Conservation (phyloP, 2,329 filamentous ascomycete species). For the Sporothrix luriei region DNA sequence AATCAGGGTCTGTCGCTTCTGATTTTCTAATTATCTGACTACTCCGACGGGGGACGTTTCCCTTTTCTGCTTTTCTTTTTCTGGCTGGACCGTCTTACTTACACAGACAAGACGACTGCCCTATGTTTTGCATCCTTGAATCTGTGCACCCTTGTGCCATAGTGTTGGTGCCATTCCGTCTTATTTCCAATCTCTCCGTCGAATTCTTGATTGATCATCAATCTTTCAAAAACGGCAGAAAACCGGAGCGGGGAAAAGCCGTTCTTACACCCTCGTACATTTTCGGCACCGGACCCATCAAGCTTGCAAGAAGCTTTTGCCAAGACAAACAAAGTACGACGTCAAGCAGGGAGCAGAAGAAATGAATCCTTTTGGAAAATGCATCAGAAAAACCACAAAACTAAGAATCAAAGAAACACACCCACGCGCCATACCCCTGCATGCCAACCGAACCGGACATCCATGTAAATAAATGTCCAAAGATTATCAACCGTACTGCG, state of each 20-base stretch:
- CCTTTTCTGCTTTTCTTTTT: constrained; percentile 3
- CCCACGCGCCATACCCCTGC: too few species aligned
- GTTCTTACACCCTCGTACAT: too few species aligned
- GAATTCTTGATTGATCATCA: constrained; percentile 20
- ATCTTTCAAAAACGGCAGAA: constrained; percentile 1
- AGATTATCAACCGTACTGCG: too few species aligned
- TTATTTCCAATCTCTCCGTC: not conserved
- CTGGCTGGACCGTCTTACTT: not conserved
- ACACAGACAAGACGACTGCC: too few species aligned
- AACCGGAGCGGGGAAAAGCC: not conserved
- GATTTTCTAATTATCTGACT: not conserved
- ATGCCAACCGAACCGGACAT: not conserved
- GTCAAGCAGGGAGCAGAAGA: too few species aligned
- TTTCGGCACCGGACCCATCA: not conserved
- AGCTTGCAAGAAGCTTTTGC: not conserved
- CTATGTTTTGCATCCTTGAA: too few species aligned
- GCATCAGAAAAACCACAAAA: not conserved
- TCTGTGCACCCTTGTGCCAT: not conserved
- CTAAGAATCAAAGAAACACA: not conserved
- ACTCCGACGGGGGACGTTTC: not conserved
- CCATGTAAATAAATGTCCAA: too few species aligned
- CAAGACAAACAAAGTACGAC: not conserved
- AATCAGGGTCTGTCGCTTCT: not conserved
- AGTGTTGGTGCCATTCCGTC: not conserved
- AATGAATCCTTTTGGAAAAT: too few species aligned